These are phyloP conservation scores for Chlorokybus atmophyticus DNA, from an alignment of 139 green algal species.

Conservation along the genomic window DNA sequence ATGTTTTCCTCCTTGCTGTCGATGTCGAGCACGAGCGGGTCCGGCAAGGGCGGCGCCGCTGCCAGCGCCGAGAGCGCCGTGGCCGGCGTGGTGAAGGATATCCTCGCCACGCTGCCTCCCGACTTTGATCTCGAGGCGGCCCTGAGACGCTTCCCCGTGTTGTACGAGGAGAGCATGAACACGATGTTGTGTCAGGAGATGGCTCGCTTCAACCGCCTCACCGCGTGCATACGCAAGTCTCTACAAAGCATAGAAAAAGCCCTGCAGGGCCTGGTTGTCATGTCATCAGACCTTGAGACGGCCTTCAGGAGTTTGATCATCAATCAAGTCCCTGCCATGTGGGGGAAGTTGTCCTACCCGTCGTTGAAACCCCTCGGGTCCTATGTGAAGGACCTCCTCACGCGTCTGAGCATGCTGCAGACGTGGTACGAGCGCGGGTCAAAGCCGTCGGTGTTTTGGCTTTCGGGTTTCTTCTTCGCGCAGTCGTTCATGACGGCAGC, in stretches of 20 bases:
- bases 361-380: conserved; percentile 16
- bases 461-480: conserved; percentile 67
- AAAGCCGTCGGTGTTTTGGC: conserved; percentile 52
- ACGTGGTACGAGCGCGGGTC: conserved; percentile 32
- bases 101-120: conserved; percentile 35
- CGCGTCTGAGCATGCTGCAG: conserved; percentile 23
- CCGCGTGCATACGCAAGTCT: conserved; percentile 40
- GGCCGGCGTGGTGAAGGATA: conserved; percentile 29
- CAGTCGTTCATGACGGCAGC: conserved; percentile 31
- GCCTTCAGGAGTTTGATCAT: conserved; percentile 42
- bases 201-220: conserved; percentile 39
- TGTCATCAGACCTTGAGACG: conserved; percentile 55
- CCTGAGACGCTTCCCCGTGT: conserved; percentile 23
- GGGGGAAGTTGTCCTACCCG: conserved; percentile 21
- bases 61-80: conserved; percentile 28
- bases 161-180: conserved; percentile 34
- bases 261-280: conserved; percentile 55
- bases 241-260: conserved; percentile 55
- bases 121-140: conserved; percentile 34
- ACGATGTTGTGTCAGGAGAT: conserved; percentile 35
- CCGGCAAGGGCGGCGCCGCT: conserved; percentile 11
- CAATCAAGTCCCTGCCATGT: conserved; percentile 20
- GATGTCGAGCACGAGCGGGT: conserved; percentile 23
- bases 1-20: conserved; percentile 46
- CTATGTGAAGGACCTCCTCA: conserved; percentile 25